Percentiles rank a stretch among this genome's conserved stretches.
Evolutionary conservation across 768 basidiomycete genomes (phyloP).

Genomic region (Fomitopsis serialis): DNA sequence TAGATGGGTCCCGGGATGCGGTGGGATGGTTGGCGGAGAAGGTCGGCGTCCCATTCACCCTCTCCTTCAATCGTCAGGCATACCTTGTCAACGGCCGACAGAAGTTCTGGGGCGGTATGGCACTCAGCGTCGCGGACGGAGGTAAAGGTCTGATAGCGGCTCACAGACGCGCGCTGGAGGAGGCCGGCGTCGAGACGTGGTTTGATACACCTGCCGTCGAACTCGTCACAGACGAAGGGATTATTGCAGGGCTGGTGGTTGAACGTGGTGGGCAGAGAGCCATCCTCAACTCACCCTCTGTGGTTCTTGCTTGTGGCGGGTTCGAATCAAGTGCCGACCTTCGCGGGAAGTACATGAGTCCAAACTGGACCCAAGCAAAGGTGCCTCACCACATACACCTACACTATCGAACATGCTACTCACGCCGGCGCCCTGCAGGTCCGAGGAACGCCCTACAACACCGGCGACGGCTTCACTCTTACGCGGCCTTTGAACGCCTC

Average conservation of each 20-base stretch:
- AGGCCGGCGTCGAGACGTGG: conserved; percentile 50
- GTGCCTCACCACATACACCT: conserved; percentile 24
- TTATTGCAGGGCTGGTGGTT: conserved; percentile 43
- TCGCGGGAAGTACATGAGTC: conserved; percentile 51
- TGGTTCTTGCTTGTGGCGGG: conserved; percentile 62
- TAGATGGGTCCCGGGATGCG: conserved; percentile 49
- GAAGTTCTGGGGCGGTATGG: conserved; percentile 70
- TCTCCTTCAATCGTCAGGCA: conserved; percentile 64
- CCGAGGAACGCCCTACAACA: conserved; percentile 67
- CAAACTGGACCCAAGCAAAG: conserved; percentile 51
- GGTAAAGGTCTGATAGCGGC: conserved; percentile 64
- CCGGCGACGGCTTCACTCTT: conserved; percentile 58
- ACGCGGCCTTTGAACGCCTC: conserved; percentile 47
- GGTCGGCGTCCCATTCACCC: conserved; percentile 47
- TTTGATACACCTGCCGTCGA: conserved; percentile 45
- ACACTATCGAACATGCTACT: background rate
- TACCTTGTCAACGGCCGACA: conserved; percentile 58
- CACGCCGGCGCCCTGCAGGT: conserved; percentile 33
- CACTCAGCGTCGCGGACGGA: conserved; percentile 54
- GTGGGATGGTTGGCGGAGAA: conserved; percentile 50
- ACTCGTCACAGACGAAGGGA: conserved; percentile 32
- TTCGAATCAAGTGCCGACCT: conserved; percentile 54
- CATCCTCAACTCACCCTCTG: conserved; percentile 35
- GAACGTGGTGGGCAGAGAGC: conserved; percentile 31
- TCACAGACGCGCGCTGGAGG: conserved; percentile 43